These are phyloP conservation scores for Sclerotinia sclerotiorum DNA, from an alignment of 2,329 filamentous ascomycete genomes.

Conservation along the genomic window DNA sequence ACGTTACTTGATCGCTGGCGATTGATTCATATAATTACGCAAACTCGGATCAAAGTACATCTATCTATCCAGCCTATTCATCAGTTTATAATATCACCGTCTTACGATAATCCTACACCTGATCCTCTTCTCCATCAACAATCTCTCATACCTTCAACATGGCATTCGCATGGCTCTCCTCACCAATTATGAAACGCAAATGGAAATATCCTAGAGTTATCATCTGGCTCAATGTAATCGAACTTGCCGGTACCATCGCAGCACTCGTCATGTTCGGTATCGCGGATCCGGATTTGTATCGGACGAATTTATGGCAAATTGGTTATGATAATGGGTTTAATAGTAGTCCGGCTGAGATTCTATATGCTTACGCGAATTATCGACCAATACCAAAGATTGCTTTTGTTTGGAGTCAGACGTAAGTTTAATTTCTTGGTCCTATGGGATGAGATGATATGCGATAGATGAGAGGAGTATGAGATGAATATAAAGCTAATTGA, in stretches of 20 bases:
- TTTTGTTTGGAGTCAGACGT: slow-evolving; percentile 73
- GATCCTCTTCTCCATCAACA: neutral
- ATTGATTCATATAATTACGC: slow-evolving; percentile 13
- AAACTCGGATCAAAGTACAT: neutral
- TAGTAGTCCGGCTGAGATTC: slow-evolving; percentile 65
- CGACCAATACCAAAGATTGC: slow-evolving; percentile 60
- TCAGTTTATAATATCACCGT: neutral
- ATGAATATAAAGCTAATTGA: slow-evolving; percentile 24
- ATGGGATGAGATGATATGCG: neutral
- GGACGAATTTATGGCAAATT: slow-evolving; percentile 70
- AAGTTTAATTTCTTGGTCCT: slow-evolving; percentile 43
- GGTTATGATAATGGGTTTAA: slow-evolving; percentile 72
- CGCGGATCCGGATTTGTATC: slow-evolving; percentile 70
- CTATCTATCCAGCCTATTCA: neutral
- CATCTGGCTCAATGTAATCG: slow-evolving; percentile 58
- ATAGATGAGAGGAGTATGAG: neutral
- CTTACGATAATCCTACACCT: neutral
- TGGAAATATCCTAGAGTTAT: slow-evolving; percentile 51
- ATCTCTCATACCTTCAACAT: neutral
- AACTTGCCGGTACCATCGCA: slow-evolving; percentile 65
- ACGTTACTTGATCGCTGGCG: slow-evolving; percentile 19
- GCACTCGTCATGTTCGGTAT: slow-evolving; percentile 71
- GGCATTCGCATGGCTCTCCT: slow-evolving; percentile 16
- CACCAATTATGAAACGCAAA: slow-evolving; percentile 33
- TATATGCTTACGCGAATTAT: slow-evolving; percentile 75